A percentile compares a stretch with the other conserved stretches of the same genome.
phyloP scores from a whole-genome alignment of 805 yeast genomes.

The Jamesozyma piceae region DNA sequence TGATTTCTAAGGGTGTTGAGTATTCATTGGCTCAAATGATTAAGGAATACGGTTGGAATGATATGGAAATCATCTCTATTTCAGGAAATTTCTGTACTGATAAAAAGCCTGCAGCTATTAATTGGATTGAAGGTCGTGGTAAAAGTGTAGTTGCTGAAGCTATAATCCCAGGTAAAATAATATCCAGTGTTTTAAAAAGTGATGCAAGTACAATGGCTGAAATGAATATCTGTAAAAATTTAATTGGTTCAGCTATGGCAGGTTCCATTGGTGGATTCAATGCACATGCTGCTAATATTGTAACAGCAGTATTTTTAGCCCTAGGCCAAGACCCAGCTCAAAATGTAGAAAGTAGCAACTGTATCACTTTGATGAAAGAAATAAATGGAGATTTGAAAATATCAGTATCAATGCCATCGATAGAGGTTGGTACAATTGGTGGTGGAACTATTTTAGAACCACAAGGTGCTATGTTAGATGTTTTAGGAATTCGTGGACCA shows the following conservation, averaged over 20 bases:
- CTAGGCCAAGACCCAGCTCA: conserved; percentile 99
- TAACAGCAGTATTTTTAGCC: conserved; percentile 89
- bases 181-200: conserved; percentile 73
- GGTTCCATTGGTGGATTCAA: conserved; percentile 97
- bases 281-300: conserved; percentile 95
- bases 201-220: conserved; percentile 89
- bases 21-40: conserved; percentile 74
- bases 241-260: conserved; percentile 96
- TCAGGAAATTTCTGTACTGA: conserved; percentile 98
- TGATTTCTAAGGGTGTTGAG: conserved; percentile 98
- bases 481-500: conserved; percentile 92
- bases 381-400: conserved; percentile 73
- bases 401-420: conserved; percentile 96
- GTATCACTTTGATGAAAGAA: conserved; percentile 92
- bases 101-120: conserved; percentile 94
- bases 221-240: conserved; percentile 77
- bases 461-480: conserved; percentile 90
- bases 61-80: conserved; percentile 85
- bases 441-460: conserved; percentile 98
- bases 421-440: conserved; percentile 98
- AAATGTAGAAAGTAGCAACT: conserved; percentile 93
- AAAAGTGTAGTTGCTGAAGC: conserved; percentile 97
- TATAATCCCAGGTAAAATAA: conserved; percentile 72
- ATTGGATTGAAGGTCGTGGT: conserved; percentile 99
- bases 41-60: conserved; percentile 83